phyloP scores from a whole-genome alignment of 345 rosid species.

The Mercurialis annua region DNA sequence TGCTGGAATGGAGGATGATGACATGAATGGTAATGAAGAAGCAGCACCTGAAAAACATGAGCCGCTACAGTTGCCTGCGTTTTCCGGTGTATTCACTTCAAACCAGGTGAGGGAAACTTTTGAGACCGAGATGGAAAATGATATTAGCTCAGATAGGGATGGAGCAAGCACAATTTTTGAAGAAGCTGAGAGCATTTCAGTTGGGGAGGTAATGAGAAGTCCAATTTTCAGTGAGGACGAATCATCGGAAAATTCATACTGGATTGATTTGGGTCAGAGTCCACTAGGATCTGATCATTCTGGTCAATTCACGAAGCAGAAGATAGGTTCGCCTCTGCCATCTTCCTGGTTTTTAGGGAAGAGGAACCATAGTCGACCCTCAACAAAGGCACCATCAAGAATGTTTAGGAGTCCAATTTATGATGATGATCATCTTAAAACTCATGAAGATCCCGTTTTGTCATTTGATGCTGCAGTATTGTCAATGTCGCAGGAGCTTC shows the following conservation, averaged over 20 bases:
- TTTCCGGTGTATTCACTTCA: slow-evolving; percentile 86
- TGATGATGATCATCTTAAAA: slow-evolving; percentile 45
- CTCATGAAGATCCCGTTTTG: slow-evolving; percentile 52
- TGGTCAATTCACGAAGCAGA: slow-evolving; percentile 49
- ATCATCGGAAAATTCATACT: slow-evolving; percentile 77
- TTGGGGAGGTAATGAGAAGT: slow-evolving; percentile 97
- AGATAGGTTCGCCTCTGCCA: slow-evolving; percentile 56
- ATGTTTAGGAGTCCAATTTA: slow-evolving; percentile 64
- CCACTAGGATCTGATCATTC: slow-evolving; percentile 68
- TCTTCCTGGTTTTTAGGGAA: slow-evolving; percentile 65
- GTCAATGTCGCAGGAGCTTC: slow-evolving; percentile 79
- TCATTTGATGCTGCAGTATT: slow-evolving; percentile 94
- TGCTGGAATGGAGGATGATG: slow-evolving; percentile 48
- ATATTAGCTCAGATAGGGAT: slow-evolving; percentile 75
- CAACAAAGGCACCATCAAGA: slow-evolving; percentile 56
- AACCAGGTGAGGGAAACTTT: slow-evolving; percentile 92
- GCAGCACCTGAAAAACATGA: slow-evolving; percentile 56
- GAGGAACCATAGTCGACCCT: slow-evolving; percentile 58
- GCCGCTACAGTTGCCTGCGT: slow-evolving; percentile 77
- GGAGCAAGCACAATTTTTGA: slow-evolving; percentile 88
- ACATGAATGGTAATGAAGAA: slow-evolving; percentile 49
- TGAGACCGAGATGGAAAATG: slow-evolving; percentile 84
- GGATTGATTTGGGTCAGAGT: slow-evolving; percentile 98
- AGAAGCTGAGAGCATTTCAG: slow-evolving; percentile 83
- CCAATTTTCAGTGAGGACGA: slow-evolving; percentile 97